phyloP scores from a whole-genome alignment of 331 rosid genomes.

The Saraca asoca region DNA sequence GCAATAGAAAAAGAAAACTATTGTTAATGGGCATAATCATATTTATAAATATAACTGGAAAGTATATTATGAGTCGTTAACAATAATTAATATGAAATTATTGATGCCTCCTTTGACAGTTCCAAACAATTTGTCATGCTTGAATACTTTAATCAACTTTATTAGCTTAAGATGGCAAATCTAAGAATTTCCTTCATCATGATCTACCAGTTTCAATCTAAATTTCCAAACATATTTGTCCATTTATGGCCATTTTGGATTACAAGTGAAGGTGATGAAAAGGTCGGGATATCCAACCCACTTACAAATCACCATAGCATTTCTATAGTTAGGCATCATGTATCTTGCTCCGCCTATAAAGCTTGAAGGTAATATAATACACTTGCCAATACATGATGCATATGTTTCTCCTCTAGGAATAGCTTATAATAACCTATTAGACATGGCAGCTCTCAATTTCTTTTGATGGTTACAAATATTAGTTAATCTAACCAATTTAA shows the following conservation, averaged over 20 bases:
- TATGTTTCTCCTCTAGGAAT: neutral
- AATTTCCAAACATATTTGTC: rapidly evolving
- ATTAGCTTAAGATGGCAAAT: neutral
- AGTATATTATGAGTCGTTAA: too few relatives aligned
- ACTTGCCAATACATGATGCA: too few relatives aligned
- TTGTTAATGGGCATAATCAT: too few relatives aligned
- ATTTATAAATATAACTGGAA: too few relatives aligned
- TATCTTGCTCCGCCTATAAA: neutral
- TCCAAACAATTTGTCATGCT: neutral
- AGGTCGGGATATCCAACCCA: neutral
- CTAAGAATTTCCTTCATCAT: neutral
- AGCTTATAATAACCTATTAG: neutral
- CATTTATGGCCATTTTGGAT: neutral
- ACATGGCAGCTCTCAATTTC: neutral
- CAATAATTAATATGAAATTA: too few relatives aligned
- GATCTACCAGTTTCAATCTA: neutral
- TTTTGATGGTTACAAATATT: neutral
- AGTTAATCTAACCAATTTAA: neutral
- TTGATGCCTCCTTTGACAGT: neutral
- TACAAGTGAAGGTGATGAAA: neutral
- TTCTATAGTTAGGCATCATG: neutral
- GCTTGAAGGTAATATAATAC: neutral
- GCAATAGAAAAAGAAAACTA: too few relatives aligned
- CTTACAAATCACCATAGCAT: neutral
- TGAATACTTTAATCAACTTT: neutral